Percentiles rank a stretch among this genome's conserved stretches.
These are phyloP conservation scores for Gonium pectorale DNA, from an alignment of 139 green algal species.

Conservation along the genomic window DNA sequence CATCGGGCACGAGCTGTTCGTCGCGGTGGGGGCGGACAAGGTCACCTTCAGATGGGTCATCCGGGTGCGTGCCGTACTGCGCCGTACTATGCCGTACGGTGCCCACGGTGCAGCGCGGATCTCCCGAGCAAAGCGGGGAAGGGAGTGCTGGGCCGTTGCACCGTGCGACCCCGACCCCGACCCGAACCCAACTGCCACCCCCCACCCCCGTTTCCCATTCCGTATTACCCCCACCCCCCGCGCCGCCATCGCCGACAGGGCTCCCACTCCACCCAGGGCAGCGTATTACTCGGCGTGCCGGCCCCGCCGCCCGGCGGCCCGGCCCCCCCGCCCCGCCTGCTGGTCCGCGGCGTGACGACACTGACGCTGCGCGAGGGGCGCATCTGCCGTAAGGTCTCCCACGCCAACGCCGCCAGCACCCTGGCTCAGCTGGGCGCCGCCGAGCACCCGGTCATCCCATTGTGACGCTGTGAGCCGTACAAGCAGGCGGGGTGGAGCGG, in stretches of 20 bases:
- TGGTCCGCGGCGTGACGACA: constrained; percentile 23
- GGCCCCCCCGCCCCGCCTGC: neutral
- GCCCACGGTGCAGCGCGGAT: too few species aligned
- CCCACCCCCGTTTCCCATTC: neutral
- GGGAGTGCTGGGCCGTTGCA: too few species aligned
- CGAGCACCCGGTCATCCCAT: neutral
- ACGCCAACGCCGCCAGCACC: constrained; percentile 25
- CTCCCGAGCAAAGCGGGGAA: too few species aligned
- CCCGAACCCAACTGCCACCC: too few species aligned
- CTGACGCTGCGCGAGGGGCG: constrained; percentile 12
- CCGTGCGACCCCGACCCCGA: too few species aligned
- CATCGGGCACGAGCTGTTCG: constrained; percentile 42
- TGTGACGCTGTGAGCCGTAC: too few species aligned
- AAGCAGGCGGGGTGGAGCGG: too few species aligned
- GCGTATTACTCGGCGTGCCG: constrained; percentile 25
- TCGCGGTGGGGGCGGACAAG: neutral
- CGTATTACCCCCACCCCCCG: too few species aligned
- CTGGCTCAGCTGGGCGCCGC: constrained; percentile 25
- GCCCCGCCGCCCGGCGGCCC: neutral
- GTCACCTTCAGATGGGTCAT: constrained; percentile 46
- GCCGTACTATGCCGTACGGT: too few species aligned
- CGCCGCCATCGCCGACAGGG: neutral
- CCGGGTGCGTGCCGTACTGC: constrained; percentile 10
- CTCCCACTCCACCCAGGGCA: neutral
- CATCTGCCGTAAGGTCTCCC: constrained; percentile 23